A percentile compares a stretch with the other conserved stretches of the same genome.
Evolutionary conservation across 805 yeast species (phyloP).

Genomic region (Hemisphaericaspora nanyangensis): DNA sequence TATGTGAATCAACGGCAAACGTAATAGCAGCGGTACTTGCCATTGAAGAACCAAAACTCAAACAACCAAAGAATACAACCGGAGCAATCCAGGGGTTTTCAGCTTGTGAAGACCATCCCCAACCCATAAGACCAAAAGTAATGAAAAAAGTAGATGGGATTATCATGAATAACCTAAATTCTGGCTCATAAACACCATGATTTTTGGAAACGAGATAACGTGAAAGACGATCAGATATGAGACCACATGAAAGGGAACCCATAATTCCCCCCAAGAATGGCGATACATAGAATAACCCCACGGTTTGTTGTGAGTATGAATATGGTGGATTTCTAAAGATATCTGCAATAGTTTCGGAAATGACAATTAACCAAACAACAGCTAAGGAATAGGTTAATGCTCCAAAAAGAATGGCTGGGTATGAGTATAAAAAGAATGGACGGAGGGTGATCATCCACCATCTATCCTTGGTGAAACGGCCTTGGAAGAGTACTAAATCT

Average conservation of each 20-base stretch:
- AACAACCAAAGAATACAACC: conserved; percentile 50
- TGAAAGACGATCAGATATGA: conserved; percentile 45
- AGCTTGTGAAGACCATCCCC: conserved; percentile 54
- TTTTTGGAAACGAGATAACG: conserved; percentile 43
- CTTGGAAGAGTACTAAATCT: conserved; percentile 39
- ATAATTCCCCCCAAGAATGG: conserved; percentile 57
- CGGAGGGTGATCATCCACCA: conserved; percentile 56
- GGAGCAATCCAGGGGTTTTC: conserved; percentile 56
- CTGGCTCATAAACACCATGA: conserved; percentile 59
- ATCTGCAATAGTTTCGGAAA: conserved; percentile 52
- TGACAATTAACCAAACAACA: conserved; percentile 61
- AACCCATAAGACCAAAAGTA: conserved; percentile 55
- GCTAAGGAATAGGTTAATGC: conserved; percentile 52
- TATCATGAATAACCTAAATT: conserved; percentile 53
- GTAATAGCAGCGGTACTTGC: conserved; percentile 63
- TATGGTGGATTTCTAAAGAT: conserved; percentile 46
- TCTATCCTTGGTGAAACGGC: conserved; percentile 46
- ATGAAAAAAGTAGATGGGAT: conserved; percentile 43
- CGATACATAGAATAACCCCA: conserved; percentile 52
- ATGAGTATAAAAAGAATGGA: conserved; percentile 48
- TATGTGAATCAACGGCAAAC: conserved; percentile 54
- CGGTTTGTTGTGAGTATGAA: conserved; percentile 39
- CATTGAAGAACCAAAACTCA: conserved; percentile 58
- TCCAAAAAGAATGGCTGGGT: conserved; percentile 51
- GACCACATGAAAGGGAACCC: conserved; percentile 54